phyloP scores from a whole-genome alignment of 345 rosid species.

The Eucalyptus sideroxylon region DNA sequence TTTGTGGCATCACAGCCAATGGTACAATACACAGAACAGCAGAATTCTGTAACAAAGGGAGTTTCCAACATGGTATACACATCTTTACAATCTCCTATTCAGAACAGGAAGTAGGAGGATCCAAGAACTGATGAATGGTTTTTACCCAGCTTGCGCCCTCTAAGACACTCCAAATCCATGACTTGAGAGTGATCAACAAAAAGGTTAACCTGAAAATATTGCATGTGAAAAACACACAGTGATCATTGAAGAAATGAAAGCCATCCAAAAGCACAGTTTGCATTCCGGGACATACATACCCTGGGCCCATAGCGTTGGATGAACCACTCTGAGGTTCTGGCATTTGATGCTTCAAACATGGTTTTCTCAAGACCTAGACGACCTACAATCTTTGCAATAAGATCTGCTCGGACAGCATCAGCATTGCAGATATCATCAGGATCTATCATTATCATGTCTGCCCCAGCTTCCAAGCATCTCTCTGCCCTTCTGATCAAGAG shows the following conservation, averaged over 20 bases:
- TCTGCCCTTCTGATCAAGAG: conserved; percentile 86
- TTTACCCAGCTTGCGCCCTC: conserved; percentile 56
- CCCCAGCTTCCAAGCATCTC: conserved; percentile 94
- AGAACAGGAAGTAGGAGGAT: conserved; percentile 35
- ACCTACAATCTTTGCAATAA: conserved; percentile 73
- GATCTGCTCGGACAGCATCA: conserved; percentile 59
- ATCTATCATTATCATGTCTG: conserved; percentile 90
- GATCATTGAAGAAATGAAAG: background rate
- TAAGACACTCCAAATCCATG: conserved; percentile 75
- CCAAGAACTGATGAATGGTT: conserved; percentile 38
- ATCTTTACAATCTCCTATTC: background rate
- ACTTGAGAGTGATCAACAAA: conserved; percentile 89
- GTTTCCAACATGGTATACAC: background rate
- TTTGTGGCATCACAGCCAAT: background rate
- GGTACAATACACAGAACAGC: background rate
- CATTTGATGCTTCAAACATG: conserved; percentile 88
- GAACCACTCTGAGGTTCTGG: conserved; percentile 75
- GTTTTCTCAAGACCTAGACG: conserved; percentile 81
- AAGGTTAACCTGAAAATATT: conserved; percentile 63
- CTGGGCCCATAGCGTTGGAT: conserved; percentile 69
- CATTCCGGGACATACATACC: conserved; percentile 11
- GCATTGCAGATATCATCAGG: conserved; percentile 74
- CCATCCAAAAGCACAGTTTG: background rate
- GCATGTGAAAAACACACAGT: background rate
- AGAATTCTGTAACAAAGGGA: background rate